A percentile compares a stretch with the other conserved stretches of the same genome.
Conservation (phyloP, 306 rosid species). For the Alnus rubra region DNA sequence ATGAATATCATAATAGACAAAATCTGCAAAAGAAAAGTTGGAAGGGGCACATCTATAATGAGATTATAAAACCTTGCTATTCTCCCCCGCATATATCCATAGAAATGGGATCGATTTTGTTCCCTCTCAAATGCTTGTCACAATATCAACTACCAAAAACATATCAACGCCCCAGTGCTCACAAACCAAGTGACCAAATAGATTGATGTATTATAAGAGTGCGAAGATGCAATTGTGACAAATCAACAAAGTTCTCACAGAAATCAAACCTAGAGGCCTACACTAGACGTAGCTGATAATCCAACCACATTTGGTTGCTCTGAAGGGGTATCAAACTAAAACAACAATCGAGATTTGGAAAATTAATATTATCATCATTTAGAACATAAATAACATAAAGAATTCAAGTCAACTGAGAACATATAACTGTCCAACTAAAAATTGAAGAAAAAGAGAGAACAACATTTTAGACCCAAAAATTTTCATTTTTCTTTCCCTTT, state of each 20-base stretch:
- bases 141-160: not conserved
- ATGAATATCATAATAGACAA: not conserved
- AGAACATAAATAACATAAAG: not conserved
- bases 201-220: not conserved
- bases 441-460: not conserved
- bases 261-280: not conserved
- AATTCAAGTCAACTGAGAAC: not conserved
- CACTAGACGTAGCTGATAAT: not conserved
- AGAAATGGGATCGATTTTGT: not conserved
- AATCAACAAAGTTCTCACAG: not conserved
- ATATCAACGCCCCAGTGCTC: not conserved
- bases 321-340: not conserved
- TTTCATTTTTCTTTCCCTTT: not conserved
- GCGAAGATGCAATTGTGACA: not conserved
- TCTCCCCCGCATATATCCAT: not conserved
- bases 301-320: not conserved
- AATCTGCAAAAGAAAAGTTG: slow-evolving; percentile 7
- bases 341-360: not conserved
- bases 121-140: not conserved
- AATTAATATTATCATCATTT: not conserved
- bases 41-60: not conserved
- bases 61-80: not conserved
- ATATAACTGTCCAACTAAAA: not conserved
- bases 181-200: not conserved
- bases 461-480: not conserved